phyloP scores from a whole-genome alignment of 345 rosid species.

The Mercurialis annua region DNA sequence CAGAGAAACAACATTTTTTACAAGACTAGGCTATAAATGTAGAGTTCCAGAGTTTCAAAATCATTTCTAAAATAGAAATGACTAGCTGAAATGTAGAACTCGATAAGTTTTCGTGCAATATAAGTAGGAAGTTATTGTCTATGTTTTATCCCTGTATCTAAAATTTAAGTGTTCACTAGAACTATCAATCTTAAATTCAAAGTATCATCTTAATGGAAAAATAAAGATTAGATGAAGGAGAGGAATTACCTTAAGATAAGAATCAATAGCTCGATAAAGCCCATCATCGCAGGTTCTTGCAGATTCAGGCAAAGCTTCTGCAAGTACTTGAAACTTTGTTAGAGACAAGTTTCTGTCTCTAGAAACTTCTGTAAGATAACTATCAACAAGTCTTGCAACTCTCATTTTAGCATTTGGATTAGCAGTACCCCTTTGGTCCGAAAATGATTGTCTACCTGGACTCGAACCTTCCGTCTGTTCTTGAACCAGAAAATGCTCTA shows the following conservation, averaged over 20 bases:
- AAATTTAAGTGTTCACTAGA: neutral
- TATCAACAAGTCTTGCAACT: constrained; percentile 97
- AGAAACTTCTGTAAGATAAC: constrained; percentile 97
- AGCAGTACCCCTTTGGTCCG: constrained; percentile 38
- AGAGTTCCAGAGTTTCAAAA: no score
- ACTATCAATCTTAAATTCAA: neutral
- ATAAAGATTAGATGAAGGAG: neutral
- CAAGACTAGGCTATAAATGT: no score
- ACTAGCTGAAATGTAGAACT: no score
- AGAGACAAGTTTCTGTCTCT: constrained; percentile 78
- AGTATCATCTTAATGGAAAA: neutral
- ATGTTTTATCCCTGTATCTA: neutral
- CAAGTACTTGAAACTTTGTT: constrained; percentile 89
- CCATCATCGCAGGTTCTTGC: constrained; percentile 98
- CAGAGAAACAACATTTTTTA: no score
- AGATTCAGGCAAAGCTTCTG: constrained; percentile 93
- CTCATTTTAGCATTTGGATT: constrained; percentile 77
- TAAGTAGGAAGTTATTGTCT: neutral
- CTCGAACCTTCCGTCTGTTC: constrained; percentile 84
- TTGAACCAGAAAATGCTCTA: constrained; percentile 92
- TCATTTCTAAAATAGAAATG: no score
- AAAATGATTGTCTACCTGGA: constrained; percentile 56
- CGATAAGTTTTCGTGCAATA: neutral
- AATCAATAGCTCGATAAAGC: constrained; percentile 93
- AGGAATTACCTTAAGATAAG: constrained; percentile 54